These are phyloP conservation scores for Aureobasidium sp. DNA, from an alignment of 2,329 filamentous ascomycete species.

Conservation along the genomic window DNA sequence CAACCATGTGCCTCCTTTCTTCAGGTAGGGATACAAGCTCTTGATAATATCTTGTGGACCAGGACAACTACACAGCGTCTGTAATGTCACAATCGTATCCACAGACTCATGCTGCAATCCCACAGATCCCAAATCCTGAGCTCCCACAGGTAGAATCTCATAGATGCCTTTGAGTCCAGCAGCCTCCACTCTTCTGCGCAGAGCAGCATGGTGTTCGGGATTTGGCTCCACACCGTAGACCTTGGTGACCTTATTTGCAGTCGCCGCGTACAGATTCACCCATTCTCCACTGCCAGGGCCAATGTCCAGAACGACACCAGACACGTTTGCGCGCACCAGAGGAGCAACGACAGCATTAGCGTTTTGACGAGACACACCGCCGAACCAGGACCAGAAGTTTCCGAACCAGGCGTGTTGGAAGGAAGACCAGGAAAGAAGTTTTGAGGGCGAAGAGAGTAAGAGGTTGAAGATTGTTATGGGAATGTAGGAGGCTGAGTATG, in stretches of 20 bases:
- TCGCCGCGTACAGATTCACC: conserved; percentile 46
- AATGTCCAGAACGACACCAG: conserved; percentile 54
- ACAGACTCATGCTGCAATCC: conserved; percentile 46
- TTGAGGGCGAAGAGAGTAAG: conserved; percentile 20
- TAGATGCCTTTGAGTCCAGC: conserved; percentile 53
- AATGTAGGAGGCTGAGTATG: conserved; percentile 43
- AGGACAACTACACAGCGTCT: conserved; percentile 59
- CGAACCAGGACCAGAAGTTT: conserved; percentile 52
- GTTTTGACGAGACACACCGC: conserved; percentile 43
- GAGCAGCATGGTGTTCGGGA: conserved; percentile 41
- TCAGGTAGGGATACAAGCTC: conserved; percentile 52
- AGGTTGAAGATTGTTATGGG: conserved; percentile 45
- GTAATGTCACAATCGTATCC: conserved; percentile 53
- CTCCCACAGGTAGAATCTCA: conserved; percentile 55
- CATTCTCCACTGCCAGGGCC: conserved; percentile 57
- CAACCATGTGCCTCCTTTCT: conserved; percentile 57
- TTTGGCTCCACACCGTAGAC: conserved; percentile 63
- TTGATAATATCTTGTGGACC: conserved; percentile 50
- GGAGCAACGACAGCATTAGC: conserved; percentile 44
- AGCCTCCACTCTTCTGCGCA: conserved; percentile 43
- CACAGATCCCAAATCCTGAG: conserved; percentile 48
- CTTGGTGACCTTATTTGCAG: conserved; percentile 29
- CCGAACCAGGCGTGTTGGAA: conserved; percentile 51
- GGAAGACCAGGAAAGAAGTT: conserved; percentile 23
- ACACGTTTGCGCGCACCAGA: conserved; percentile 44